Evolutionary conservation across 2,329 filamentous ascomycete species (phyloP), one percentile per base, ranked within the genome.

Genomic region (Zymoseptoria tritici): DNA sequence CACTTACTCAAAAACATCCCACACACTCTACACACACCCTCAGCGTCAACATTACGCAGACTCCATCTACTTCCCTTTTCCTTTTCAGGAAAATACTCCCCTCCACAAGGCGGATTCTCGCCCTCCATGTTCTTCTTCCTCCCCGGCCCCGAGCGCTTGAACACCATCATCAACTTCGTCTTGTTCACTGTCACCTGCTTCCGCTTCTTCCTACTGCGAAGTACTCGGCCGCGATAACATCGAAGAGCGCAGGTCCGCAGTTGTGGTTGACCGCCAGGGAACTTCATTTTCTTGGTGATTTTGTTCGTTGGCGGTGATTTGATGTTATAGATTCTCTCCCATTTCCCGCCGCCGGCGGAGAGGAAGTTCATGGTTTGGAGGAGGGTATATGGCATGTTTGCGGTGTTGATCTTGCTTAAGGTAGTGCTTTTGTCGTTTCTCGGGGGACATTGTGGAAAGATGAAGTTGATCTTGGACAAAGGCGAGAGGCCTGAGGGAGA

Each of bases 41-140:
- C 36, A 46, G 13, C 16, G 5, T 46, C 13, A 13, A n/a, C 13
- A 46, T 46, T 46, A 4, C 36, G 16, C 13, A 46, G 36, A 46
- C 16, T 46, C 36, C 16, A 16, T 9, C 16, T 16, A 16, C 4
- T n/a, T 16, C 16, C 36, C 11, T 42, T 16, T 16, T 16, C 36
- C 36, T n/a, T 46, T 6, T 46, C 36, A 7, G 36, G 36, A 46
- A 46, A 46, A 46, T 46, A 46, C 36, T 46, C 36, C 4, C 36
- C 36, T n/a, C 57, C 57, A 57, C 57, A 60, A 22, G 57, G 29
- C 26, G 54, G 49, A 55, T 59, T 59, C 52, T 61, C 59, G 9
- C 13, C 56, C 29, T 49, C 55, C 59, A 57, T 59, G 19, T 59
- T 59, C 50, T 42, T 54, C 11, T 50, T 49, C 54, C 58, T 60